Evolutionary conservation across 2,329 filamentous ascomycete genomes (phyloP).

Genomic region (Alternaria postmessia): DNA sequence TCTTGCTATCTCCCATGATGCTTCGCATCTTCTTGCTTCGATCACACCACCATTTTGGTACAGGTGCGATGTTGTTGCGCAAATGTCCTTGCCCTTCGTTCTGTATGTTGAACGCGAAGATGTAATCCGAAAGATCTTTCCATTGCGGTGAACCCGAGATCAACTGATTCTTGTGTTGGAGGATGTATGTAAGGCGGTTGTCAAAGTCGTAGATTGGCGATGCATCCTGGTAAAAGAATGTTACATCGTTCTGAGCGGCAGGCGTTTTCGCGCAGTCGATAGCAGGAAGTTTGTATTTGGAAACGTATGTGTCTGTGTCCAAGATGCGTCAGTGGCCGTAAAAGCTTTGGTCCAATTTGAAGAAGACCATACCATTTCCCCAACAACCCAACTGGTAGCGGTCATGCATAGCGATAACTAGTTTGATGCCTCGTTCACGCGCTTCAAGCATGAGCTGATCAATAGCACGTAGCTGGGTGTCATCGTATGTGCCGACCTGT

Average conservation of each 20-base stretch:
- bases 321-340: neutral
- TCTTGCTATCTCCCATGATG: conserved; percentile 10
- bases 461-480: conserved; percentile 11
- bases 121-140: conserved; percentile 14
- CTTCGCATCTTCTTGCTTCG: conserved; percentile 17
- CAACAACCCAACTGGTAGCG: conserved; percentile 15
- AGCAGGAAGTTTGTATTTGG: neutral
- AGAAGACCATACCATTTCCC: conserved; percentile 5
- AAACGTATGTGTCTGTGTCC: neutral
- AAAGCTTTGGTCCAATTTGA: accelerated
- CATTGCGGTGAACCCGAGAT: neutral
- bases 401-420: conserved; percentile 15
- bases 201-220: conserved; percentile 16
- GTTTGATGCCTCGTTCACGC: conserved; percentile 8
- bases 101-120: conserved; percentile 16
- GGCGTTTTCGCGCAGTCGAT: conserved; percentile 5
- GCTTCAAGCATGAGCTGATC: conserved; percentile 15
- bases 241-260: conserved; percentile 12
- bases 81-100: conserved; percentile 15
- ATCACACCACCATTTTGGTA: conserved; percentile 14
- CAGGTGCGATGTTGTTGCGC: conserved; percentile 10
- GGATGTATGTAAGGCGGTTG: conserved; percentile 13
- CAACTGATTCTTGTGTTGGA: neutral
- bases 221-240: conserved; percentile 14
- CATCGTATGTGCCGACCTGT: conserved; percentile 4